Conservation (phyloP, 805 yeast genomes). For the Candida montana region DNA sequence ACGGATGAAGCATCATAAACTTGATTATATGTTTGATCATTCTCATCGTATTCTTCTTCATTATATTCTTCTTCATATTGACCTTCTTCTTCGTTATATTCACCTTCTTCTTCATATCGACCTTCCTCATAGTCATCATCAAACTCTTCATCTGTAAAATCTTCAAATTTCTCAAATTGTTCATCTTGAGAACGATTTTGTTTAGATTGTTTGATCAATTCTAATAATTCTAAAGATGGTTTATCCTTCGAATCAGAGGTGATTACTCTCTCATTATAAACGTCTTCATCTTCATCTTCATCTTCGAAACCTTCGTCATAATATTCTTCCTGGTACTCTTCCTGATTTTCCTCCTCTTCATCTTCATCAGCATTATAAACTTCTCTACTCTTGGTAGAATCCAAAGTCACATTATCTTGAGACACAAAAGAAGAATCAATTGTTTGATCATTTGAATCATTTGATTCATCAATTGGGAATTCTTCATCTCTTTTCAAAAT, state of each 20-base stretch:
- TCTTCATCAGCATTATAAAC: neutral
- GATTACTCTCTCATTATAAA: neutral
- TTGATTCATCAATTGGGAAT: neutral
- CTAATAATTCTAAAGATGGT: constrained; percentile 22
- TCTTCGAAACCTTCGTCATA: neutral
- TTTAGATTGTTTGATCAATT: constrained; percentile 17
- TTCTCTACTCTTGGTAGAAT: constrained; percentile 1
- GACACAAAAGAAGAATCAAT: neutral
- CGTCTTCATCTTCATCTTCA: neutral
- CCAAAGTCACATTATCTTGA: neutral
- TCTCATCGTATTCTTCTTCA: constrained; percentile 6
- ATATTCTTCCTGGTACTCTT: constrained; percentile 1
- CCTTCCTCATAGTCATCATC: constrained; percentile 1
- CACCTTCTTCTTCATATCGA: constrained; percentile 12
- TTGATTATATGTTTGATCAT: constrained; percentile 1
- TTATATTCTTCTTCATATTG: neutral
- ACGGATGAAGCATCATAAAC: neutral
- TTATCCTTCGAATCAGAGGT: constrained; percentile 1
- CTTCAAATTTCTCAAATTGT: constrained; percentile 22
- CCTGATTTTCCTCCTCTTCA: neutral
- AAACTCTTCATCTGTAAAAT: constrained; percentile 20
- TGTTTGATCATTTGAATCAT: neutral
- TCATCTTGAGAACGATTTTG: constrained; percentile 4
- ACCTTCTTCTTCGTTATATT: constrained; percentile 2
- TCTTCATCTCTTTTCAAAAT: constrained; percentile 19